Conservation (phyloP, 2,329 filamentous ascomycete genomes). For the Aspergillus clavatus region DNA sequence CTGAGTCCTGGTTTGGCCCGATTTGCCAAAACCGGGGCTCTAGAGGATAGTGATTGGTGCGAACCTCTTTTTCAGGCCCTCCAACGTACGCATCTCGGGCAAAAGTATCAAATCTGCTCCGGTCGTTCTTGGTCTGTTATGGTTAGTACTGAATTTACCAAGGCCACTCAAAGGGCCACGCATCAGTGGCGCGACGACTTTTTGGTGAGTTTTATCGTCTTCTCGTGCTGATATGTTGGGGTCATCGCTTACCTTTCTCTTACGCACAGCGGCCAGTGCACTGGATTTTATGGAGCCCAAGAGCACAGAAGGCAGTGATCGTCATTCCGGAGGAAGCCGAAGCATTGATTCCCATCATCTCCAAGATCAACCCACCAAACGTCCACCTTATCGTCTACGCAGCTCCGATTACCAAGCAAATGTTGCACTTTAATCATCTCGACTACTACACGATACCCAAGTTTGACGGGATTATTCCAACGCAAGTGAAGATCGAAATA, state of each 20-base stretch:
- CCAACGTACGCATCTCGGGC: constrained; percentile 5
- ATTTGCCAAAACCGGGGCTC: constrained; percentile 3
- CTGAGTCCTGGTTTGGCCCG: not conserved
- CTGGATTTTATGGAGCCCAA: constrained; percentile 57
- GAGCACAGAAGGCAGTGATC: constrained; percentile 48
- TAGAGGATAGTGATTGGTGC: too few species aligned
- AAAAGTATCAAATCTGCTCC: constrained; percentile 11
- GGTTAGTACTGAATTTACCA: too few species aligned
- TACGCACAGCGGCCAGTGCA: constrained; percentile 41
- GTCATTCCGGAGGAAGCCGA: constrained; percentile 63
- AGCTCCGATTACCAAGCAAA: constrained; percentile 55
- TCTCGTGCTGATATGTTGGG: too few species aligned
- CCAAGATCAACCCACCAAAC: not conserved
- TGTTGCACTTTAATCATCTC: constrained; percentile 56
- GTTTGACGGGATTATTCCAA: constrained; percentile 44
- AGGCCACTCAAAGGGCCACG: too few species aligned
- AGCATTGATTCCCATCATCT: constrained; percentile 46
- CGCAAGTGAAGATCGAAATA: constrained; percentile 54
- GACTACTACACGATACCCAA: constrained; percentile 50
- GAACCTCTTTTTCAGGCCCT: too few species aligned
- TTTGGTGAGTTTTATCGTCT: too few species aligned
- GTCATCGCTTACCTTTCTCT: too few species aligned
- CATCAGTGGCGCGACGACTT: constrained; percentile 6
- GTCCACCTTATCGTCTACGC: constrained; percentile 55
- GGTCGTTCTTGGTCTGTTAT: too few species aligned